Evolutionary conservation across 176 grass and related monocot genomes (phyloP).

Genomic region (Typha latifolia): DNA sequence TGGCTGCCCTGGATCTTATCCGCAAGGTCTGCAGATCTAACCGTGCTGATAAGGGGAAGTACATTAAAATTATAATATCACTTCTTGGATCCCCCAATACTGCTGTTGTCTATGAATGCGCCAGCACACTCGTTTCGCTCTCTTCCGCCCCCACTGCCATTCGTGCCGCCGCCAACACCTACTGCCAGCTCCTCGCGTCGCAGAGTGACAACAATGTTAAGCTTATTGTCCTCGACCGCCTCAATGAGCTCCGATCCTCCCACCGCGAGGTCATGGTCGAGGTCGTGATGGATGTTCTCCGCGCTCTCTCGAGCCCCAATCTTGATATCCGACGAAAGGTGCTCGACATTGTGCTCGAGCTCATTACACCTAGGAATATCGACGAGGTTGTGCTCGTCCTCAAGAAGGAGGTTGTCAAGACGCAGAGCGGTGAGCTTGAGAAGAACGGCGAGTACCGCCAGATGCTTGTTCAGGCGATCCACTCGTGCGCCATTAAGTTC

Average conservation of each 20-base stretch:
- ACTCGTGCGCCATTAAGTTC: conserved; percentile 49
- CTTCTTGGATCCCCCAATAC: conserved; percentile 33
- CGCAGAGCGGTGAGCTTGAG: conserved; percentile 47
- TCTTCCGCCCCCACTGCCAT: conserved; percentile 60
- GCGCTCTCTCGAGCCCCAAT: conserved; percentile 50
- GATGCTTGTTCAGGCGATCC: conserved; percentile 71
- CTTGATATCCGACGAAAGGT: conserved; percentile 48
- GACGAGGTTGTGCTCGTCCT: conserved; percentile 70
- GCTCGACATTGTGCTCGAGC: conserved; percentile 63
- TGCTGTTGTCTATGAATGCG: conserved; percentile 51
- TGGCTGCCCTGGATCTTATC: conserved; percentile 58
- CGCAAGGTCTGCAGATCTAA: conserved; percentile 58
- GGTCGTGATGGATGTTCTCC: conserved; percentile 61
- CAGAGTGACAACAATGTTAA: conserved; percentile 81
- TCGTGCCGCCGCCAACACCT: conserved; percentile 49
- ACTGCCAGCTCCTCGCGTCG: conserved; percentile 49
- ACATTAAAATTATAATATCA: conserved; percentile 55
- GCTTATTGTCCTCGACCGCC: conserved; percentile 53
- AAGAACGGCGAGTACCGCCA: conserved; percentile 59
- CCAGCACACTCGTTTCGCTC: conserved; percentile 41
- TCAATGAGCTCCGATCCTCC: conserved; percentile 35
- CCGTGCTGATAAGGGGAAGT: conserved; percentile 53
- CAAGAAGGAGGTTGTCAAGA: conserved; percentile 80
- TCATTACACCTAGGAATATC: conserved; percentile 49
- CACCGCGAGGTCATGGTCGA: conserved; percentile 65